Conservation (phyloP, 441 rosid species). For the Breynia disticha region DNA sequence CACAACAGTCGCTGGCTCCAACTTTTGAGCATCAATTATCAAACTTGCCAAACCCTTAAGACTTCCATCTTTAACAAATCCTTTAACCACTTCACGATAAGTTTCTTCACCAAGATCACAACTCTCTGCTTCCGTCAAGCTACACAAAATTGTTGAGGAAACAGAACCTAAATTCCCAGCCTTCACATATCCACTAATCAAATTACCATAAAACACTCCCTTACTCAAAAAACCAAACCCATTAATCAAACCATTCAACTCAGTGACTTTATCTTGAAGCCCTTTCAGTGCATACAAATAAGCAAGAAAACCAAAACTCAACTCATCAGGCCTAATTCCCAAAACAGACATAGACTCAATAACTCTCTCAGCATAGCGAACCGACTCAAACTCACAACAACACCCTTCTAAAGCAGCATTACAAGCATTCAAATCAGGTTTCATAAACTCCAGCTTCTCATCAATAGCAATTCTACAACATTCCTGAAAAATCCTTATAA, state of each 20-base stretch:
- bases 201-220: constrained; percentile 31
- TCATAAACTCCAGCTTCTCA: constrained; percentile 69
- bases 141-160: constrained; percentile 31
- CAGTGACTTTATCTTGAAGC: constrained; percentile 44
- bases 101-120: constrained; percentile 43
- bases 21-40: constrained; percentile 70
- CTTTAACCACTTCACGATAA: constrained; percentile 54
- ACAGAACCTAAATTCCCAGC: constrained; percentile 48
- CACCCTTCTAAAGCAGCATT: constrained; percentile 71
- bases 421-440: constrained; percentile 62
- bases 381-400: constrained; percentile 49
- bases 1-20: constrained; percentile 30
- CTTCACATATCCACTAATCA: constrained; percentile 68
- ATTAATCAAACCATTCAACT: constrained; percentile 48
- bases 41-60: constrained; percentile 52
- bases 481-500: constrained; percentile 60
- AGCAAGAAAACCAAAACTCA: constrained; percentile 68
- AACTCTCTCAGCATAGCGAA: constrained; percentile 55
- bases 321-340: constrained; percentile 63
- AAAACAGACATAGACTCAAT: constrained; percentile 64
- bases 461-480: constrained; percentile 59
- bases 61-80: constrained; percentile 48
- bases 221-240: constrained; percentile 47
- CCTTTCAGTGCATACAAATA: constrained; percentile 69
- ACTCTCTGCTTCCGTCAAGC: constrained; percentile 34